Percentiles rank a stretch among this genome's conserved stretches.
phyloP scores from a whole-genome alignment of 108 stramenopile species.

The Cyclotella cryptica region DNA sequence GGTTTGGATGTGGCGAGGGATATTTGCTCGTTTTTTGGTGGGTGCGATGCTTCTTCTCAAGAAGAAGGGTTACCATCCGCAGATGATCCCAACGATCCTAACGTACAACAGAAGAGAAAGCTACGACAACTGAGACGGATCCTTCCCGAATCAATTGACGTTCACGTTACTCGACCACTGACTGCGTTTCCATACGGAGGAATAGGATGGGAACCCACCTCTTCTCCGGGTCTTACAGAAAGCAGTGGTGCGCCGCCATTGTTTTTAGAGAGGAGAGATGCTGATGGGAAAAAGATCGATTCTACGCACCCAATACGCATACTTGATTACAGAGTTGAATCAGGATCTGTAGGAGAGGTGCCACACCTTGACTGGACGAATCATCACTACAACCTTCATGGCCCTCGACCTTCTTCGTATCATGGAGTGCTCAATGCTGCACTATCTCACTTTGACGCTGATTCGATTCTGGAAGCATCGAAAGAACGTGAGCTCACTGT shows the following conservation, averaged over 20 bases:
- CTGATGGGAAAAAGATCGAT: constrained; percentile 33
- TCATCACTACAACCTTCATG: constrained; percentile 59
- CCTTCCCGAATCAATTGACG: constrained; percentile 39
- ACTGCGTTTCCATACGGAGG: constrained; percentile 81
- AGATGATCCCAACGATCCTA: constrained; percentile 9
- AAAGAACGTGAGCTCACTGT: constrained; percentile 67
- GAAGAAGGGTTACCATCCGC: constrained; percentile 21
- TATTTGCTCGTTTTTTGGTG: constrained; percentile 50
- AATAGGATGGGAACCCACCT: constrained; percentile 56
- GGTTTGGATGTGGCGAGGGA: constrained; percentile 70
- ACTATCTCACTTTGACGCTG: constrained; percentile 87
- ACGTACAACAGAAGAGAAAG: constrained; percentile 25
- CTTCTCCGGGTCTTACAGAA: constrained; percentile 60
- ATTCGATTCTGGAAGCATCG: constrained; percentile 68
- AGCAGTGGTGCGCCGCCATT: constrained; percentile 33
- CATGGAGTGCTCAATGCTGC: constrained; percentile 69
- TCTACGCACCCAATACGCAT: constrained; percentile 40
- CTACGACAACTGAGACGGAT: constrained; percentile 17
- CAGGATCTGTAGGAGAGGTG: constrained; percentile 15
- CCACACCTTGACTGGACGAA: constrained; percentile 39
- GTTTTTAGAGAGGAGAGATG: constrained; percentile 16
- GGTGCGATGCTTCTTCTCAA: constrained; percentile 1
- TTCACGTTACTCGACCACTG: constrained; percentile 75
- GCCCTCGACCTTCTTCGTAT: constrained; percentile 68
- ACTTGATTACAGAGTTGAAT: constrained; percentile 42